Conservation (phyloP, 331 rosid species). For the Phaseolus coccineus region DNA sequence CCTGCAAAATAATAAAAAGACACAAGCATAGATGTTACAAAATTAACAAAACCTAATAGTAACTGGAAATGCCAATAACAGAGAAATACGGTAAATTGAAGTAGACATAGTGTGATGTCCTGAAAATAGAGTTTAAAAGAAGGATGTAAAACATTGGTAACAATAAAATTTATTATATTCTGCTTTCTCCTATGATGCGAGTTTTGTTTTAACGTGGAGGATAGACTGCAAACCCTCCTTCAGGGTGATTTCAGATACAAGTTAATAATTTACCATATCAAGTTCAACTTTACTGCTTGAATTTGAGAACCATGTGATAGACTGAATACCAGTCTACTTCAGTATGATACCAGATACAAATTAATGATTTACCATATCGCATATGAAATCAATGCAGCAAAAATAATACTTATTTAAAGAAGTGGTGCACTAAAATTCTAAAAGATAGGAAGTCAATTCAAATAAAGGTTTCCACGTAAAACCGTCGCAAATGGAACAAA, state of each 20-base stretch:
- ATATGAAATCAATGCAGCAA: slow-evolving; percentile 10
- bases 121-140: background rate
- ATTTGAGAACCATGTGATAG: slow-evolving; percentile 17
- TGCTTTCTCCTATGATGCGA: background rate
- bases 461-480: slow-evolving; percentile 20
- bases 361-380: slow-evolving; percentile 23
- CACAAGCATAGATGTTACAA: slow-evolving; percentile 41
- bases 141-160: background rate
- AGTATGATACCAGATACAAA: slow-evolving; percentile 30
- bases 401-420: slow-evolving; percentile 10
- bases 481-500: slow-evolving; percentile 30
- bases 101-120: slow-evolving; percentile 1
- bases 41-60: slow-evolving; percentile 30
- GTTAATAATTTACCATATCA: background rate
- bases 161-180: background rate
- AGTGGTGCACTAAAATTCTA: slow-evolving; percentile 9
- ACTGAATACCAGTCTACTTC: slow-evolving; percentile 3
- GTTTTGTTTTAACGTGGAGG: background rate
- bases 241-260: background rate
- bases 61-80: slow-evolving; percentile 37
- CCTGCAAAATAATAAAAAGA: slow-evolving; percentile 65
- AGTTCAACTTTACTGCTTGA: slow-evolving; percentile 7
- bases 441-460: slow-evolving; percentile 13
- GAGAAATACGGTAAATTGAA: slow-evolving; percentile 24
- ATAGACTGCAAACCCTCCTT: background rate